Evolutionary conservation across 805 yeast genomes (phyloP), one percentile per base, ranked within the genome.

Genomic region (Metschnikowia baotianmanensis): DNA sequence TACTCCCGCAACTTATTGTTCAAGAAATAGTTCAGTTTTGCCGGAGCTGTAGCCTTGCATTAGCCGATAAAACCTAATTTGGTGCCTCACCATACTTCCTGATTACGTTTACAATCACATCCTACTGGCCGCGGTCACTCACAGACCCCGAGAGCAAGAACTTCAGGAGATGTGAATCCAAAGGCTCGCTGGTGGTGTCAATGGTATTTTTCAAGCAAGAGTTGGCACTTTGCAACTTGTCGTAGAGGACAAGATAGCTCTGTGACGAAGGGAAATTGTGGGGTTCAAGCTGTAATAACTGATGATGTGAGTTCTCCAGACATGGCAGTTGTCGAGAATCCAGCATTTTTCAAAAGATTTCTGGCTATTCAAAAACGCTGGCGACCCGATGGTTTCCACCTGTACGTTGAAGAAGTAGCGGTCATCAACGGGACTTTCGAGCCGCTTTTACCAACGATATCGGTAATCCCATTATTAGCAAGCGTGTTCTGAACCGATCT

Each of bases 61-160:
- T 71, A 59, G 87, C 96, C 9, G 91, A 90, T 64, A 75, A 88
- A 13, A 78, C 60, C 48, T 75, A 77, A 55, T 82, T 71, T 27
- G 96, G 96, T 38, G 87, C 85, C 38, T 84, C 57, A 21, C 96
- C 96, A 53, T 87, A 88, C 62, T 87, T 88, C 47, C 80, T 78
- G 36, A 86, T 76, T 42, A 88, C 59, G 62, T 86, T 85, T 35
- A 82, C 71, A 58, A 86, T 77, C 93, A 87, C 83, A 49, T 84
- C 82, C 73, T 84, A 86, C 63, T 87, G 96, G 38, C 96, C 96
- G 52, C 96, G 96, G 57, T 88, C 96, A 43, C 74, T 60, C 32
- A 81, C 78, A 18, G 96, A 95, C 40, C 77, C 82, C 4, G 66
- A 52, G 40, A 86, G 67, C 34, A 87, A 62, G 50, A 74, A 77